Base-by-base conservation (phyloP, 1,139 yeast genomes). In the Ogataea hybrid region DNA sequence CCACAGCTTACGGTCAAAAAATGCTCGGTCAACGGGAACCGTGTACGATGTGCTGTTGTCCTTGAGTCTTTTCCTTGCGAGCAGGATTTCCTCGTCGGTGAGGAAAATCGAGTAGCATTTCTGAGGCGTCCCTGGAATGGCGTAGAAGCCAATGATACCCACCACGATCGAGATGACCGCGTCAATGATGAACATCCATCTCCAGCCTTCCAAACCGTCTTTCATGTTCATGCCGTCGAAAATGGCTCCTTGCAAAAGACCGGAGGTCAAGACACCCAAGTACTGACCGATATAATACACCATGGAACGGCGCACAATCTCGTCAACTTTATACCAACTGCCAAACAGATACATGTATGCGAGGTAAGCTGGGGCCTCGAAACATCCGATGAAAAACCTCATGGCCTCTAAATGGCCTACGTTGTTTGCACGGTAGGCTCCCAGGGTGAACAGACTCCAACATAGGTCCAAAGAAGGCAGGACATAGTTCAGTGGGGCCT, bases 111-210 rank as follows among this genome's bases (percentile, higher is more conserved):
- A 49, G 37, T 53, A 52, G 52, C 82, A 77, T 40, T 74, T 71
- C 44, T 68, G 62, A 15, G 92, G 92, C 27, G 84, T 80, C 35
- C 88, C 90, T 2, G 92, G 92, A 49, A 82, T 67, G 51, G 73
- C 53, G 54, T 76, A 74, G 52, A 79, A 70, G 0, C 89, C 90
- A 47, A 79, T 61, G 17, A 83, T 21, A 11, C 84, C 88, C 41
- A 84, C 77, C 3, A 68, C 75, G 25, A 81, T 55, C 2, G 88
- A 77, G 30, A 81, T 68, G 35, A 78, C 61, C 7, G 83, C 84
- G 59, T 83, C 88, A 49, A 83, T 71, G 46, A 84, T 73, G 56
- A 79, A 83, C 63, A 80, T 77, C 88, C 89, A 83, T 63, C 81
- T 73, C 89, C 89, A 83, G 6, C 85, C 79, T 32, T 64, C 71